phyloP scores from a whole-genome alignment of 352 stramenopile species.

The Pythium chondricola region DNA sequence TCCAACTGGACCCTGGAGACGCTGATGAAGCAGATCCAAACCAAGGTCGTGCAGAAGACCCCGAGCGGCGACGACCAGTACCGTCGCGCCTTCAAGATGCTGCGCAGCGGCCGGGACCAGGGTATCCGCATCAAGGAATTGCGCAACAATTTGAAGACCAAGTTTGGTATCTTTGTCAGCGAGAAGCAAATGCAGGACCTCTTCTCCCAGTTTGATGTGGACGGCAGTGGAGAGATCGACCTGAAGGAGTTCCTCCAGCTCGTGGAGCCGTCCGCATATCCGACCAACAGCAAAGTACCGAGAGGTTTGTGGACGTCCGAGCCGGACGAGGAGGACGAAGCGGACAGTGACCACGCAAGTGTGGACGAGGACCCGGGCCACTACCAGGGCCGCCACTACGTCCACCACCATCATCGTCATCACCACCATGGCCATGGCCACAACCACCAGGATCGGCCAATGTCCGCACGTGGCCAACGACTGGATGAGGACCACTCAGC shows the following conservation, averaged over 20 bases:
- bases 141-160: constrained; percentile 71
- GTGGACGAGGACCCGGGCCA: background rate
- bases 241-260: constrained; percentile 72
- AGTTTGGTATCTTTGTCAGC: constrained; percentile 73
- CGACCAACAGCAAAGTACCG: constrained; percentile 43
- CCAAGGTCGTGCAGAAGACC: constrained; percentile 74
- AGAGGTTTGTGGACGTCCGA: constrained; percentile 55
- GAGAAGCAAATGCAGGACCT: constrained; percentile 66
- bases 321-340: constrained; percentile 17
- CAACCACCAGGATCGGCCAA: background rate
- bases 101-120: constrained; percentile 56
- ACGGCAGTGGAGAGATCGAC: constrained; percentile 68
- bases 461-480: background rate
- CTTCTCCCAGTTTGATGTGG: constrained; percentile 53
- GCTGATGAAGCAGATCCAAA: constrained; percentile 67
- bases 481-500: background rate
- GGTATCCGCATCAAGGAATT: constrained; percentile 65
- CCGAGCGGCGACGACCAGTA: constrained; percentile 73
- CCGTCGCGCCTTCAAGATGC: constrained; percentile 74
- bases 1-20: constrained; percentile 61
- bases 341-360: background rate
- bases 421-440: constrained; percentile 1
- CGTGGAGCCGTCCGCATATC: constrained; percentile 57
- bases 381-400: background rate
- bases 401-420: constrained; percentile 4